Evolutionary conservation across 73 alveolate genomes (phyloP), one percentile per base, ranked within the genome.

Genomic region (Paramecium sexaurelia): DNA sequence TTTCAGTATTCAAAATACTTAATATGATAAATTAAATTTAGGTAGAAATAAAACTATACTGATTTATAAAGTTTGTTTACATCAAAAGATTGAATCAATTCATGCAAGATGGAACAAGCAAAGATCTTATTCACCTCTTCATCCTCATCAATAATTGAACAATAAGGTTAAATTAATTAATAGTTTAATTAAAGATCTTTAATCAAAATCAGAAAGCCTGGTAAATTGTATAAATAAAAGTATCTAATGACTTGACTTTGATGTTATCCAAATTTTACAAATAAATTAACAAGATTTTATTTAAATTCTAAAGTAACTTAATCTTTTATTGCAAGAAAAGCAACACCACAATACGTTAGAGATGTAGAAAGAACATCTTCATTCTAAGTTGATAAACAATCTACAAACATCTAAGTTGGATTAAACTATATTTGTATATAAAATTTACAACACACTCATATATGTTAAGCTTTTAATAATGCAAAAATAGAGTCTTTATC

Each of bases 341-440:
- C 90, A 37, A 20, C 35, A 19, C 90, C 90, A 78, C 90, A 29
- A 39, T 61, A 61, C 26, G 39, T 29, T 26, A 61, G 83, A 61
- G 83, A 61, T 61, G 83, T 61, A 61, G 83, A 4, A 61, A 61
- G 83, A 61, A 61, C 83, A 61, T 61, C 83, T 29, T 61, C 83
- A 61, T 61, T 61, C 6, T 26, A 61, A 29, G 83, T 61, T 41
- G 83, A 61, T 61, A 61, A 13, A 11, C 83, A 29, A 61, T 61
- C 83, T 2, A 61, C 26, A 24, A 61, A 61, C 11, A 61, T 61
- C 26, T 61, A n/a, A 61, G 83, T 32, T 26, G 83, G 15, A 61
- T 61, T 32, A 61, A 61, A 32, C 83, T 61, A 19, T 61, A 51
- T 26, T 6, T 7, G 3, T 5, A 4, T 29, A 29, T 3, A 61